These are phyloP conservation scores for Quillaja saponaria DNA, from an alignment of 306 rosid genomes.

Conservation along the genomic window DNA sequence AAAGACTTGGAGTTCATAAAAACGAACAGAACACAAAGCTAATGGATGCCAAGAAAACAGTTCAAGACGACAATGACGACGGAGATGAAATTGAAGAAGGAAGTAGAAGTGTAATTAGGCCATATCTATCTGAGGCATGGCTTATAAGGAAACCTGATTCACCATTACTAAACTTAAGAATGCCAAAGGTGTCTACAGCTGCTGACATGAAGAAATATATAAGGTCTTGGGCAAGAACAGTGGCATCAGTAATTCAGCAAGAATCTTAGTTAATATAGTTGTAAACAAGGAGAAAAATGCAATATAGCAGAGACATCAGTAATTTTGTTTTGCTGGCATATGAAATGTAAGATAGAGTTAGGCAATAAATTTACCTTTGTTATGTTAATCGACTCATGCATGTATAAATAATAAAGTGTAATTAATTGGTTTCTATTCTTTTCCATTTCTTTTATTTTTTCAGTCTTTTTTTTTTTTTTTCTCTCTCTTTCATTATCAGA, in stretches of 20 bases:
- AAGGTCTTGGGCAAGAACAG: constrained; percentile 68
- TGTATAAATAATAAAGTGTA: no score
- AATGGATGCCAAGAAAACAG: neutral
- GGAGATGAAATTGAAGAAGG: constrained; percentile 38
- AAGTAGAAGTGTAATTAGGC: constrained; percentile 39
- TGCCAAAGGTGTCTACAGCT: constrained; percentile 54
- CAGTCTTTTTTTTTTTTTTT: no score
- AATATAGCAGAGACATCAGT: no score
- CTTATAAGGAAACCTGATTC: constrained; percentile 66
- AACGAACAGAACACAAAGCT: constrained; percentile 2
- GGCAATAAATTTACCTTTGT: no score
- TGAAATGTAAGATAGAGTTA: no score
- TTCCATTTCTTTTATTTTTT: no score
- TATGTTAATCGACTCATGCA: no score
- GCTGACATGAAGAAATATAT: constrained; percentile 75
- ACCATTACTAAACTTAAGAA: constrained; percentile 54
- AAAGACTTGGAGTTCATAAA: constrained; percentile 42
- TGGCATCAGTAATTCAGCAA: constrained; percentile 71
- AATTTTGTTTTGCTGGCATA: no score
- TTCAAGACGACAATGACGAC: constrained; percentile 7
- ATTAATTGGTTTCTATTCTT: no score
- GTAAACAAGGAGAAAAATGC: no score
- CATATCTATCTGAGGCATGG: constrained; percentile 91
- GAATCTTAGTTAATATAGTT: constrained; percentile 10
- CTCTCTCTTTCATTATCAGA: no score